Evolutionary conservation across 1,139 yeast species (phyloP), one percentile per base, ranked within the genome.

Genomic region (Pichia sp.): DNA sequence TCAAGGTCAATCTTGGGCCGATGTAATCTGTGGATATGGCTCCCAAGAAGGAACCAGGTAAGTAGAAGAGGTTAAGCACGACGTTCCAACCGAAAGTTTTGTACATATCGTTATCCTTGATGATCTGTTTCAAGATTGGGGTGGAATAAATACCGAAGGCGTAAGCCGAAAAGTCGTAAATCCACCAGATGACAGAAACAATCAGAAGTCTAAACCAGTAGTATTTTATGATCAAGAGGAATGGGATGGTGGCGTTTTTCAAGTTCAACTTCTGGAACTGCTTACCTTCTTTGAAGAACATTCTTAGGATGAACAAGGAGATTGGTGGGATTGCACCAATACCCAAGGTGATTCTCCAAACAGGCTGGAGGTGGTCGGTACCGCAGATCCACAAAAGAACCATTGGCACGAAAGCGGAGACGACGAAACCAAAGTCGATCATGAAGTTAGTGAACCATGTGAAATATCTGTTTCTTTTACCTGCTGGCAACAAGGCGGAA

Each of bases 311-410:
- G 66, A 92, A 86, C 62, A 92, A 77, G 3, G 87, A 75, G 54
- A 87, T 64, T 50, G 97, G 98, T 46, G 95, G 92, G 55, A 92
- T 79, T n/a, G 90, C 96, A 68, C 98, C 98, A 38, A 92, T 73
- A 44, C 95, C 97, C 49, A 90, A 75, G 13, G 96, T 83, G 54
- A 90, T 73, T 75, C 98, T 84, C 98, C 98, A 92, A 44, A 92
- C 90, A 3, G 88, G 86, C 47, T 82, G 81, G 68, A 90, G 78
- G 67, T 89, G 88, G 49, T 82, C 71, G 32, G 77, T 75, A 48
- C 84, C 75, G 70, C 86, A 90, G 61, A 92, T 92, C 92, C 95
- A 87, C 56, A 90, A 76, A 61, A 89, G 70, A 34, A 92, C 90
- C 77, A 90, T 78, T 47, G 97, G 96, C 15, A 89, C 95, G 66